Base-by-base conservation (phyloP, 2,329 filamentous ascomycete species). In the Fusarium secorum region DNA sequence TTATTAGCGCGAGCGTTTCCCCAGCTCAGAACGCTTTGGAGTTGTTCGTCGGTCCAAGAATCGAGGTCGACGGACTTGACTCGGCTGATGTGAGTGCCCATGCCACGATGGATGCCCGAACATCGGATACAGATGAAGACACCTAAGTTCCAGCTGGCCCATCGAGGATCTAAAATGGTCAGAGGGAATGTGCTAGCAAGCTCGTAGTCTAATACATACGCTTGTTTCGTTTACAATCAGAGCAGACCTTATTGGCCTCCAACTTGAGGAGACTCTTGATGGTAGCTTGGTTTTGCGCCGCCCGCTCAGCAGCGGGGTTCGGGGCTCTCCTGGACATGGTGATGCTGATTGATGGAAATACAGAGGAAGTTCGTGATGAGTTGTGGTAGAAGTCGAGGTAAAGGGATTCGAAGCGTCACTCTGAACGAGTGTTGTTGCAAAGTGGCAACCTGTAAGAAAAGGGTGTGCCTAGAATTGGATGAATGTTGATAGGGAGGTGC, bases 41-140 rank as follows among this genome's bases (percentile, higher is more conserved):
- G 86, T 84, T 99, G 96, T 82, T 99, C 96, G 81, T 99, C 96
- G 70, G 96, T 99, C 96, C 96, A 99, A 30, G 95, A 91, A 81
- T 99, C 96, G 72, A 99, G 89, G 81, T 99, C 96, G 74, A 99
- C 96, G 4, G 95, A 98, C 82, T 99, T 99, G 81, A 99, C 96
- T 82, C 93, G 89, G 82, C 94, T 98, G 81, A 99, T 98, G 83
- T 99, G 96, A 69, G 95, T 98, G 77, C 96, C 96, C 95, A 99
- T 98, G 74, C 95, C 94, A 79, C 96, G 93, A 84, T 99, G 96
- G 79, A 99, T 97, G 78, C 97, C 97, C 22, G 96, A 99, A 83
- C 96, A 99, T 79, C 95, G 92, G 80, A 99, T 99, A 86, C 96
- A 99, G 78, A 99, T 86, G 80, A 99, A 99, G 78, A 99, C 90